Evolutionary conservation across 1,284 basidiomycete genomes (phyloP).

Genomic region (Inonotus hispidus): DNA sequence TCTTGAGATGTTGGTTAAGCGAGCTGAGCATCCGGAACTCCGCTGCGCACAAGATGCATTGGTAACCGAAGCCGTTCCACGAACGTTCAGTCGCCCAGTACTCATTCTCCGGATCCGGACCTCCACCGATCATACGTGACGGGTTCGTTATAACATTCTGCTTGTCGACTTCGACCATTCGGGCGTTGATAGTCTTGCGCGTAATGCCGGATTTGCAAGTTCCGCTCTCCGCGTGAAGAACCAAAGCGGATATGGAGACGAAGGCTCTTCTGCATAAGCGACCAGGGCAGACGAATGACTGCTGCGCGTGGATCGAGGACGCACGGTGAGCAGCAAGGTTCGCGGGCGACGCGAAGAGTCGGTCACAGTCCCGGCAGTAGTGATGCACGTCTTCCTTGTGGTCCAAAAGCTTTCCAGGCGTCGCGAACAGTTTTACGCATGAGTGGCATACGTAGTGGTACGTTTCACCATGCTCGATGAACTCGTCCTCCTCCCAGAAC

Average conservation of each 20-base stretch:
- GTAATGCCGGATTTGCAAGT: slow-evolving; percentile 29
- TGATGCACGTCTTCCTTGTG: slow-evolving; percentile 1
- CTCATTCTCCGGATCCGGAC: slow-evolving; percentile 1
- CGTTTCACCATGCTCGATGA: slow-evolving; percentile 1
- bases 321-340: slow-evolving; percentile 23
- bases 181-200: slow-evolving; percentile 27
- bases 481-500: slow-evolving; percentile 7
- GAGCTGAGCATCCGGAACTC: slow-evolving; percentile 24
- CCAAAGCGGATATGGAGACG: slow-evolving; percentile 28
- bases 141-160: slow-evolving; percentile 30
- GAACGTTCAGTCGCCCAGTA: slow-evolving; percentile 30
- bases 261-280: slow-evolving; percentile 26
- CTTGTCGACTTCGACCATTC: slow-evolving; percentile 25
- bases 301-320: slow-evolving; percentile 25
- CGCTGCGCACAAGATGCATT: slow-evolving; percentile 34
- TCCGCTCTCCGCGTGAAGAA: slow-evolving; percentile 32
- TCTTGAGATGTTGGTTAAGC: slow-evolving; percentile 32
- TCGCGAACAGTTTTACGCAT: slow-evolving; percentile 1
- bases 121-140: slow-evolving; percentile 24
- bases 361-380: slow-evolving; percentile 44
- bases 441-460: not conserved
- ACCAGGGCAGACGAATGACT: slow-evolving; percentile 24
- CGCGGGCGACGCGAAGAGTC: slow-evolving; percentile 31
- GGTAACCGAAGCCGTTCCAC: slow-evolving; percentile 34
- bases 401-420: not conserved